Evolutionary conservation across 371 early-diverging fungal species (phyloP).

Genomic region (Batrachochytrium dendrobatidis): DNA sequence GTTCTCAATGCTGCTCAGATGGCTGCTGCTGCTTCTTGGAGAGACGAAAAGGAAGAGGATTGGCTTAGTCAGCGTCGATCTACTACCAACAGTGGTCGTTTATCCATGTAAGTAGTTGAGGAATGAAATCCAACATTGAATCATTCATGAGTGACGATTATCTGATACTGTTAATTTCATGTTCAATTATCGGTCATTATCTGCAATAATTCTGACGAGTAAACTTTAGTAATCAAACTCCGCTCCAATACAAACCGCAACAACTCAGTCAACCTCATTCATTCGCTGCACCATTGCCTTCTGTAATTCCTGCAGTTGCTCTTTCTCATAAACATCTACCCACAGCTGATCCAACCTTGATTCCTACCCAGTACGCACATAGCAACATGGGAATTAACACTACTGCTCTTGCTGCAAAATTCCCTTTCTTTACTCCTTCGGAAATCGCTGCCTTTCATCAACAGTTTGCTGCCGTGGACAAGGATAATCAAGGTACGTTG

Average conservation of each 20-base stretch:
- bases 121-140: no score
- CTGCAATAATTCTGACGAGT: no score
- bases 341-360: not conserved
- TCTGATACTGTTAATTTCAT: no score
- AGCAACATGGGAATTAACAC: slow-evolving; percentile 27
- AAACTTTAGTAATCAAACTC: no score
- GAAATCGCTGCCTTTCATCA: slow-evolving; percentile 41
- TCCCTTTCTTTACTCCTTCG: slow-evolving; percentile 31
- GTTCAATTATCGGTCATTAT: no score
- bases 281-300: not conserved
- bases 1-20: not conserved
- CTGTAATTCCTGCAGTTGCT: not conserved
- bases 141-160: no score
- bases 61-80: not conserved
- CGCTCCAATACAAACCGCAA: no score
- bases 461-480: slow-evolving; percentile 31
- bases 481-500: slow-evolving; percentile 24
- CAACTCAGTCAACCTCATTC: no score
- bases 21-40: no score
- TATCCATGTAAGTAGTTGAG: no score
- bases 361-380: not conserved
- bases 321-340: not conserved
- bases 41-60: not conserved
- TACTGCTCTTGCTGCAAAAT: slow-evolving; percentile 27
- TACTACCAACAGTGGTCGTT: no score